phyloP scores from a whole-genome alignment of 2,329 filamentous ascomycete species.

The Davidsoniella eucalypti region DNA sequence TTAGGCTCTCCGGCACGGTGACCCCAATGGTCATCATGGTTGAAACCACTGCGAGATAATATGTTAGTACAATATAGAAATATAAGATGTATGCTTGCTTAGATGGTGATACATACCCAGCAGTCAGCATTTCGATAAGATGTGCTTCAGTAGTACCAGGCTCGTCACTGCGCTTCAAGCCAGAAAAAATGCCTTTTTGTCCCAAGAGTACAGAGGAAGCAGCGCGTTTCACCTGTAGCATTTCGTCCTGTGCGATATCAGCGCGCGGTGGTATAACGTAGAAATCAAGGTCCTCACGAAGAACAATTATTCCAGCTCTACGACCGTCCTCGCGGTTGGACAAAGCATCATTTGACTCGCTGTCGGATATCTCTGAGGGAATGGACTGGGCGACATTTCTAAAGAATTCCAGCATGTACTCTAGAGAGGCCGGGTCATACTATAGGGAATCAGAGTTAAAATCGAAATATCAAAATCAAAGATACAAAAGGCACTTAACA shows the following conservation, averaged over 20 bases:
- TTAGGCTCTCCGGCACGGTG: slow-evolving; percentile 95
- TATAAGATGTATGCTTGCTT: not conserved
- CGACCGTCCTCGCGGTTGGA: slow-evolving; percentile 57
- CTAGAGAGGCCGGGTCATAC: slow-evolving; percentile 91
- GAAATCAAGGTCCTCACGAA: slow-evolving; percentile 92
- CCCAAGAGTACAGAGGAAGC: slow-evolving; percentile 71
- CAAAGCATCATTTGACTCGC: slow-evolving; percentile 51
- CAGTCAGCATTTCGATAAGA: slow-evolving; percentile 97
- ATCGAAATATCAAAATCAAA: not conserved
- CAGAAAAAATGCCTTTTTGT: slow-evolving; percentile 92
- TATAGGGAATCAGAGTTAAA: slow-evolving; percentile 22
- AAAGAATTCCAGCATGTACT: slow-evolving; percentile 99
- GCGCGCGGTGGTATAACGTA: slow-evolving; percentile 81
- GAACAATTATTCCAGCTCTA: slow-evolving; percentile 92
- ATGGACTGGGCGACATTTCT: slow-evolving; percentile 93
- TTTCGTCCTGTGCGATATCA: slow-evolving; percentile 73
- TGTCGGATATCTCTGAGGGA: slow-evolving; percentile 25
- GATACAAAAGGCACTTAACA: slow-evolving; percentile 25
- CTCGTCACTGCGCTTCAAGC: slow-evolving; percentile 86
- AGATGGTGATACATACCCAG: slow-evolving; percentile 50
- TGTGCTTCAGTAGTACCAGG: slow-evolving; percentile 94
- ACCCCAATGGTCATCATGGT: slow-evolving; percentile 88
- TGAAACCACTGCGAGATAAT: slow-evolving; percentile 56
- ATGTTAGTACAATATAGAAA: slow-evolving; percentile 12
- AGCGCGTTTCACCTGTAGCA: slow-evolving; percentile 91